Percentiles rank a stretch among this genome's conserved stretches.
These are phyloP conservation scores for Forsythia viridissima DNA, from an alignment of 257 asterid genomes.

Conservation along the genomic window DNA sequence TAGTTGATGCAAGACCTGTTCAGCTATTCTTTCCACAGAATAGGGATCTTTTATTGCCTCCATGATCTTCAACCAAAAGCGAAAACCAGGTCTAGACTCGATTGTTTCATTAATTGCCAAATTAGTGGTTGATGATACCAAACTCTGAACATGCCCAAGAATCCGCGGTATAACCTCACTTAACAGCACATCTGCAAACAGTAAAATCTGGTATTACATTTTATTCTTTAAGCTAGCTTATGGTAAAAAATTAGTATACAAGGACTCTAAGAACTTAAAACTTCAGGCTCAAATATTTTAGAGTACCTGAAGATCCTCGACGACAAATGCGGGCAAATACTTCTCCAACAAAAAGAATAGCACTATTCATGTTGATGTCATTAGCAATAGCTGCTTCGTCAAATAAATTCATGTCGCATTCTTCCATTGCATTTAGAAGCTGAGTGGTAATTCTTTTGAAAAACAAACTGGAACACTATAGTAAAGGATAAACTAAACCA, in stretches of 20 bases:
- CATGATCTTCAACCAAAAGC: constrained; percentile 77
- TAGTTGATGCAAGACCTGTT: constrained; percentile 74
- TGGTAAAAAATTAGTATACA: constrained; percentile 10
- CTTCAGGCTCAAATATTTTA: constrained; percentile 22
- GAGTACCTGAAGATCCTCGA: constrained; percentile 87
- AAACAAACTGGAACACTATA: constrained; percentile 58
- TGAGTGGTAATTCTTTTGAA: constrained; percentile 66
- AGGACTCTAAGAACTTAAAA: constrained; percentile 20
- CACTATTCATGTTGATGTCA: constrained; percentile 34
- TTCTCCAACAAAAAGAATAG: constrained; percentile 67
- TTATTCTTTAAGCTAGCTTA: not conserved
- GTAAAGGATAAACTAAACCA: constrained; percentile 39
- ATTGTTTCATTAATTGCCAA: constrained; percentile 36
- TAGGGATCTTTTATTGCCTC: constrained; percentile 78
- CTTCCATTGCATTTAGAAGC: constrained; percentile 74
- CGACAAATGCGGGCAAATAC: constrained; percentile 80
- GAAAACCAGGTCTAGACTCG: constrained; percentile 58
- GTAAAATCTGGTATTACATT: constrained; percentile 11
- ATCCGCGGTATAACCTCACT: constrained; percentile 63
- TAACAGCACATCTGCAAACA: constrained; percentile 70
- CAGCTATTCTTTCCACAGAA: constrained; percentile 88
- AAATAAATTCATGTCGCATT: constrained; percentile 50
- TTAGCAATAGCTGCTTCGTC: constrained; percentile 32
- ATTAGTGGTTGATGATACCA: constrained; percentile 45
- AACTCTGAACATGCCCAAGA: constrained; percentile 52